phyloP scores from a whole-genome alignment of 805 yeast genomes.

The Komagataella phaffii region DNA sequence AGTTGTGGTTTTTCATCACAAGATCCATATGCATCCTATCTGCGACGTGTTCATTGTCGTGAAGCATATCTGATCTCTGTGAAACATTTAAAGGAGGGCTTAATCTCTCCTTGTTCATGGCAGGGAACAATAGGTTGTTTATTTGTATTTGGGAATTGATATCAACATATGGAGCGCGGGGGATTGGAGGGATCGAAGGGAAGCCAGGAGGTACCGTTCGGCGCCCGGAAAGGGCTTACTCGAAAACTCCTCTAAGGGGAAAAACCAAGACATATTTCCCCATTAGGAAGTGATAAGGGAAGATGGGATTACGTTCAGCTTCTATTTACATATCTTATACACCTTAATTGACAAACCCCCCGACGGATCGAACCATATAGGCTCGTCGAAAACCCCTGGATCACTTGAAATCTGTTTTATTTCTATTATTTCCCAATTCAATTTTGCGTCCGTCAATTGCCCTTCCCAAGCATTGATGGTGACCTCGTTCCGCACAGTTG shows the following conservation, averaged over 20 bases:
- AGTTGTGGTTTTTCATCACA: slow-evolving; percentile 14
- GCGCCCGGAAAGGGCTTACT: not conserved
- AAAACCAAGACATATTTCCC: not conserved
- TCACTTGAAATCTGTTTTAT: not conserved
- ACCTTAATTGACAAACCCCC: not conserved
- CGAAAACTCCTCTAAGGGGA: not conserved
- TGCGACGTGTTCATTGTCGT: slow-evolving; percentile 4
- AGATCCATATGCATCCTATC: slow-evolving; percentile 18
- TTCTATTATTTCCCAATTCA: not conserved
- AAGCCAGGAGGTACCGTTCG: not conserved
- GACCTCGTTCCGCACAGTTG: slow-evolving; percentile 56
- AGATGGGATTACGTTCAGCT: not conserved
- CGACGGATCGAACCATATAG: not conserved
- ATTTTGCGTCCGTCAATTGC: not conserved
- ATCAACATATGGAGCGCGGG: not conserved
- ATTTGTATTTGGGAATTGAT: not conserved
- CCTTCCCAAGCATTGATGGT: slow-evolving; percentile 32
- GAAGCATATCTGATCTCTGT: slow-evolving; percentile 6
- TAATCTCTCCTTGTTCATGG: not conserved
- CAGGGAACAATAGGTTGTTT: not conserved
- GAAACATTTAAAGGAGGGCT: slow-evolving; percentile 1
- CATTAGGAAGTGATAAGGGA: not conserved
- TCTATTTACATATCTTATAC: not conserved
- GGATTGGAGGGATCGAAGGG: slow-evolving; percentile 1
- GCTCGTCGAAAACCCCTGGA: not conserved